phyloP scores from a whole-genome alignment of 2,329 filamentous ascomycete genomes.

The Claviceps sp. region DNA sequence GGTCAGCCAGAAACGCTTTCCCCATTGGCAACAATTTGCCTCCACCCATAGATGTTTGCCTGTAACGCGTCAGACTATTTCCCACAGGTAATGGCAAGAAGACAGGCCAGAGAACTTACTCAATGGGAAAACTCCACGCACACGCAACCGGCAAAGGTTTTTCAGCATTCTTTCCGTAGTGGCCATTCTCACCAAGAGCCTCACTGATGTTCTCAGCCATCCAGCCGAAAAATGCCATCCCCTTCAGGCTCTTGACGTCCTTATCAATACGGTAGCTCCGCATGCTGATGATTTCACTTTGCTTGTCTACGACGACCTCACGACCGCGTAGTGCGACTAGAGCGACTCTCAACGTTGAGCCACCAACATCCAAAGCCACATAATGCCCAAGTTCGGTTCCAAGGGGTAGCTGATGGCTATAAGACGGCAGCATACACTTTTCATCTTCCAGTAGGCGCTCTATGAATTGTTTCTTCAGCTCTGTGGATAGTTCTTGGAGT shows the following conservation, averaged over 20 bases:
- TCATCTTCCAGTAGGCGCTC: conserved; percentile 37
- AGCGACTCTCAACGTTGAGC: conserved; percentile 53
- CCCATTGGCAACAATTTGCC: conserved; percentile 51
- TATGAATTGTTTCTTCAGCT: conserved; percentile 41
- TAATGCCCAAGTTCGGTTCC: conserved; percentile 46
- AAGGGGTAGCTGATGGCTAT: conserved; percentile 49
- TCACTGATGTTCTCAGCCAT: conserved; percentile 48
- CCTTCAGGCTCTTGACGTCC: conserved; percentile 41
- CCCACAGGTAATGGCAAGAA: not conserved
- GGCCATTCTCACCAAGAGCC: conserved; percentile 34
- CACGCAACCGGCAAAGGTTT: conserved; percentile 44
- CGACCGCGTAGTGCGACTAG: conserved; percentile 45
- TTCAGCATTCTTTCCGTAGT: conserved; percentile 22
- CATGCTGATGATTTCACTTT: conserved; percentile 40
- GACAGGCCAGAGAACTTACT: conserved; percentile 32
- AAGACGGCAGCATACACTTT: conserved; percentile 52
- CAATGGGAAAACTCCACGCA: conserved; percentile 58
- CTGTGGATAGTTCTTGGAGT: conserved; percentile 32
- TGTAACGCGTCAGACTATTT: conserved; percentile 15
- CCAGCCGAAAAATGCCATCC: conserved; percentile 53
- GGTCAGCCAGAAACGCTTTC: conserved; percentile 49
- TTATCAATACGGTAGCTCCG: conserved; percentile 42
- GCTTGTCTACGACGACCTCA: conserved; percentile 21
- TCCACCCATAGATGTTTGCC: conserved; percentile 49
- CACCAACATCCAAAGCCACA: conserved; percentile 54